Evolutionary conservation across 2,329 filamentous ascomycete genomes (phyloP).

Genomic region (Penicillium janthinellum): DNA sequence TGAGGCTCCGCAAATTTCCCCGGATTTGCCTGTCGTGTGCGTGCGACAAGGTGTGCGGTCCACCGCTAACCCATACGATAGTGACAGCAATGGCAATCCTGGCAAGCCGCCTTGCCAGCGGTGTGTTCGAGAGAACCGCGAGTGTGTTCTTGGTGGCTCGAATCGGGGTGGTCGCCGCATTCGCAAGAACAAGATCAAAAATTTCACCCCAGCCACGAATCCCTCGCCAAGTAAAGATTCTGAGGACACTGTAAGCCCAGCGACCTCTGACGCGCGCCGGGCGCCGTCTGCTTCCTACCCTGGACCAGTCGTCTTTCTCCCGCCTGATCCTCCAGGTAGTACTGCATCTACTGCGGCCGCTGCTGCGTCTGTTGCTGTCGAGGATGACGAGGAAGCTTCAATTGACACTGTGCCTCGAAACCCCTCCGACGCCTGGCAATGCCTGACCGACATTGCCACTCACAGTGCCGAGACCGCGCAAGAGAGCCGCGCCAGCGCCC

Average conservation of each 20-base stretch:
- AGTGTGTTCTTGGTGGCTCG: constrained; percentile 61
- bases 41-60: background rate
- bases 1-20: background rate
- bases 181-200: constrained; percentile 53
- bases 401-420: constrained; percentile 49
- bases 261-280: constrained; percentile 30
- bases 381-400: constrained; percentile 42
- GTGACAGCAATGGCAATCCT: constrained; percentile 51
- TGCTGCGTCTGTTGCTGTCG: constrained; percentile 31
- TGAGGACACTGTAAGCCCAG: constrained; percentile 30
- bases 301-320: constrained; percentile 37
- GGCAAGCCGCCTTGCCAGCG: constrained; percentile 58
- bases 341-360: constrained; percentile 4
- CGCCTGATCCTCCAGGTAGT: constrained; percentile 30
- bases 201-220: constrained; percentile 33
- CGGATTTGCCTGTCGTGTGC: constrained; percentile 14
- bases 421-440: constrained; percentile 53
- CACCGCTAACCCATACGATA: constrained; percentile 27
- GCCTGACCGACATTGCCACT: constrained; percentile 49
- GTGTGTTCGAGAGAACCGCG: constrained; percentile 59
- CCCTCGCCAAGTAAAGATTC: constrained; percentile 30
- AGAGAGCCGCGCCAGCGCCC: constrained; percentile 24
- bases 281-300: constrained; percentile 34
- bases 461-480: constrained; percentile 32
- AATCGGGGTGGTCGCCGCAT: constrained; percentile 62